Evolutionary conservation across 768 basidiomycete genomes (phyloP).

Genomic region (Phlegmacium glaucopus): DNA sequence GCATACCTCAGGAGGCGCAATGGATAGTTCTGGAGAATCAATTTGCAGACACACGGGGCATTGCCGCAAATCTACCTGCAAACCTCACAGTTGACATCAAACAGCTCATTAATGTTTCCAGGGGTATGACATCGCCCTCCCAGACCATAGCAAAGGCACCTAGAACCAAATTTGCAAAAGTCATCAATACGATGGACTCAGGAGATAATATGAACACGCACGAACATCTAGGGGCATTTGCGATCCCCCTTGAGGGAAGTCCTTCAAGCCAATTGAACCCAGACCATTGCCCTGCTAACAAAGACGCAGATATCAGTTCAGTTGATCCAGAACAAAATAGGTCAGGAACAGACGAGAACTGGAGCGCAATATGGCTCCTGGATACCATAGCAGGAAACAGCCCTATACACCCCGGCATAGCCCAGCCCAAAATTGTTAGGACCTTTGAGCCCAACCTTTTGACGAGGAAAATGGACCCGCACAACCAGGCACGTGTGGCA

Average conservation of each 20-base stretch:
- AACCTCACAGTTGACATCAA: neutral
- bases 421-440: neutral
- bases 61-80: neutral
- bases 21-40: neutral
- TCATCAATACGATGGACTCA: no score
- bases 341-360: conserved; percentile 7
- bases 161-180: neutral
- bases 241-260: no score
- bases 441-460: conserved; percentile 2
- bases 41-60: neutral
- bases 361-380: conserved; percentile 6
- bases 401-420: neutral
- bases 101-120: neutral
- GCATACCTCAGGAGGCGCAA: neutral
- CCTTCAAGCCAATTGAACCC: no score
- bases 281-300: neutral
- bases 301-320: no score
- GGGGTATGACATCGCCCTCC: neutral
- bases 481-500: conserved; percentile 17
- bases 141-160: neutral
- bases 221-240: no score
- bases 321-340: neutral
- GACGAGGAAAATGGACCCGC: conserved; percentile 20
- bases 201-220: no score
- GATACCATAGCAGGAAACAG: neutral